phyloP scores from a whole-genome alignment of 75 land plant genomes.

The Pseudotsuga menziesii region DNA sequence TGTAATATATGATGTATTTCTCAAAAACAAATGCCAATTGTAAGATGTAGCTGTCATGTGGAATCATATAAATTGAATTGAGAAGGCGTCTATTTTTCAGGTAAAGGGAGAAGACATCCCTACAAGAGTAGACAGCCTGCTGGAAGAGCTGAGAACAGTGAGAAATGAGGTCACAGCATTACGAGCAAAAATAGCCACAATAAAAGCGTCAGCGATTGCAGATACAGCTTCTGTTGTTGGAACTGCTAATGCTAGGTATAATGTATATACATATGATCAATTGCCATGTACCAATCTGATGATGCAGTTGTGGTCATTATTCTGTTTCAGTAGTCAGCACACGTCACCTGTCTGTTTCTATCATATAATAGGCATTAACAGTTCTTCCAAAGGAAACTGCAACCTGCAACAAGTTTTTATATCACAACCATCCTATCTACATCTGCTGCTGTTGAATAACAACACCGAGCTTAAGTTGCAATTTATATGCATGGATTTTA shows the following conservation, averaged over 20 bases:
- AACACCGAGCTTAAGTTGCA: neutral
- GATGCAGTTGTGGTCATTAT: slow-evolving; percentile 3
- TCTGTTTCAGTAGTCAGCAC: neutral
- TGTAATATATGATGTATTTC: too few species aligned
- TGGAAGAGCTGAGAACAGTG: slow-evolving; percentile 62
- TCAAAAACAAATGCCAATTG: neutral
- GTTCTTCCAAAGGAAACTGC: slow-evolving; percentile 1
- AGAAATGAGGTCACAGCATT: slow-evolving; percentile 59
- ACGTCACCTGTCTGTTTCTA: neutral
- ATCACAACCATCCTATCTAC: neutral
- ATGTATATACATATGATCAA: neutral
- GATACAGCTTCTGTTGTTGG: slow-evolving; percentile 56
- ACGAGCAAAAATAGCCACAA: slow-evolving; percentile 55
- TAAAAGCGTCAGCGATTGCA: slow-evolving; percentile 62
- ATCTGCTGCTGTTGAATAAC: neutral
- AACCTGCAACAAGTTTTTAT: neutral
- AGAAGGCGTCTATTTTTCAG: slow-evolving; percentile 21
- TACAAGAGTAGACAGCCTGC: slow-evolving; percentile 50
- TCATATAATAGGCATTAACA: neutral
- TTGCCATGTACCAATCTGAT: neutral
- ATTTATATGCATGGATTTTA: neutral
- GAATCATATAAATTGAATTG: slow-evolving; percentile 5
- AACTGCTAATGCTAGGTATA: slow-evolving; percentile 54
- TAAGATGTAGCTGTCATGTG: neutral
- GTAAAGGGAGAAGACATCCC: slow-evolving; percentile 87